These are phyloP conservation scores for Morella rubra DNA, from an alignment of 306 rosid genomes.

Conservation along the genomic window DNA sequence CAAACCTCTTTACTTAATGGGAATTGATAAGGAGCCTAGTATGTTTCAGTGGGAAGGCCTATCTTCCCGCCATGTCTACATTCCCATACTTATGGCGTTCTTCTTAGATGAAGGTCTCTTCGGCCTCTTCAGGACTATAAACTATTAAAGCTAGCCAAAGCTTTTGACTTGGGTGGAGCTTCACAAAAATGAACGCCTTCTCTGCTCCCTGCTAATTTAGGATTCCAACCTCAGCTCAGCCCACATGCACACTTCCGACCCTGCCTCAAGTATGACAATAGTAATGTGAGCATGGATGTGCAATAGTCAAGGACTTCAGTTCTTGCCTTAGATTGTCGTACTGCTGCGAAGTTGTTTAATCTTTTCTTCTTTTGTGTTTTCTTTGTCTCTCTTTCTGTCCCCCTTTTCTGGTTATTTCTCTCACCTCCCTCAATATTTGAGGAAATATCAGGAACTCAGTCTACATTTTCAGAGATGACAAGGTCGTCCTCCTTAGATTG, in stretches of 20 bases:
- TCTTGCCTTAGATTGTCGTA: not conserved
- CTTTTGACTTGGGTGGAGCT: not conserved
- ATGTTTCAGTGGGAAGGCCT: not conserved
- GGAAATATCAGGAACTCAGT: not conserved
- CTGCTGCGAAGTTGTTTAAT: slow-evolving; percentile 3
- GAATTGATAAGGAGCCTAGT: not conserved
- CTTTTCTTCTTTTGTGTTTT: not conserved
- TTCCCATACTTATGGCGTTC: not conserved
- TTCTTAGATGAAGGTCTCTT: not conserved
- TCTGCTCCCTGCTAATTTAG: not conserved
- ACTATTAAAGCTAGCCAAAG: not conserved
- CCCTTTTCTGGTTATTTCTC: no score
- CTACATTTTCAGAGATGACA: not conserved
- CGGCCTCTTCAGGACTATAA: not conserved
- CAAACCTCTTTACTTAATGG: not conserved
- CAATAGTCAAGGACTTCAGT: not conserved
- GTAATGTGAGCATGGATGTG: not conserved
- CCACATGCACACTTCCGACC: not conserved
- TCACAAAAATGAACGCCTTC: no score
- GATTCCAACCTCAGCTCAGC: not conserved
- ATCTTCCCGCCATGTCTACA: not conserved
- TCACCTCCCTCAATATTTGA: not conserved
- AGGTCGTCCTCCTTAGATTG: not conserved
- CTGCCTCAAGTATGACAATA: not conserved
- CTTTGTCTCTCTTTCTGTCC: not conserved